Base-by-base conservation (phyloP, 139 green algal genomes). In the Micromonas commoda region DNA sequence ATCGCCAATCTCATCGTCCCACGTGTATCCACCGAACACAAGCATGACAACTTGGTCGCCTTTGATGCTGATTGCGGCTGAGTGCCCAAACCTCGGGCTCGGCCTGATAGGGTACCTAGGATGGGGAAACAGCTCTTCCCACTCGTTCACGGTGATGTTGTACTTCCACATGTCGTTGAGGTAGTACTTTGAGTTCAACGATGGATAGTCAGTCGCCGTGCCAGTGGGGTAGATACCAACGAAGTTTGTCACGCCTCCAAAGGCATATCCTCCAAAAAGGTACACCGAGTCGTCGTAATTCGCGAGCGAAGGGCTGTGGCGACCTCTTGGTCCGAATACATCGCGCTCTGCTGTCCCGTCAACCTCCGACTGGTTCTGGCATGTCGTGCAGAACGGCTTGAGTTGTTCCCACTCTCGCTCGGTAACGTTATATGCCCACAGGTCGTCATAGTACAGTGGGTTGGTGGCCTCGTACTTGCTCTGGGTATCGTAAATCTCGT, bases 1-100 rank as follows among this genome's bases (percentile, higher is more conserved):
- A 34, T 79, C 73, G 54, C 73, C 73, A 13, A 79, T 68, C 73
- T 79, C 73, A 33, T 79, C 73, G 9, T 79, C 54, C 73, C 73
- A 79, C 35, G 73, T 79, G 32, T 45, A 13, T n/a, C 73, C 73
- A 19, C 73, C 73, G 32, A 51, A 70, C 6, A 79, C 32, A 2
- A 79, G 31, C 54, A 79, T 79, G 13, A 79, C 34, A 20, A 28
- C 21, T 6, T 78, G 45, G 6, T 28, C n/a, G 3, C 23, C 51
- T 53, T 71, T 79, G 2, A 53, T 16, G 23, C 32, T 54, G 16
- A 79, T 38, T 2, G 73, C 26, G 29, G 54, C 57, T 16, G 57
- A 20, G 57, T 79, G 73, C 32, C 73, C 73, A 29, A 57, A 71
- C 9, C 73, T 34, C 32, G 73, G 73, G 6, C 6, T 19, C 4